These are phyloP conservation scores for Mycosarcoma maydis DNA, from an alignment of 1,284 basidiomycete genomes.

Conservation along the genomic window DNA sequence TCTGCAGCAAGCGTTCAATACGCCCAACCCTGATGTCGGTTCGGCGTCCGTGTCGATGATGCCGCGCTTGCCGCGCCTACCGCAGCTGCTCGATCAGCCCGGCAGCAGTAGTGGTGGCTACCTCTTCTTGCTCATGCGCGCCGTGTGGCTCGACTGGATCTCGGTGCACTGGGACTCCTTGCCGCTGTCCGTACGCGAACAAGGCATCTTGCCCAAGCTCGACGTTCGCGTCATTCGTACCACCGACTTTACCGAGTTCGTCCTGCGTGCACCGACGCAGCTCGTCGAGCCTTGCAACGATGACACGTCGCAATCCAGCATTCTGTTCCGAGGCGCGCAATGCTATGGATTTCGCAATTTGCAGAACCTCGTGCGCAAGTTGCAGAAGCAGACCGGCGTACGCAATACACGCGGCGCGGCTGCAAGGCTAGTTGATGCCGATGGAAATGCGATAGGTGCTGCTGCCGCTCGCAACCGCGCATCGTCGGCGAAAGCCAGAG, in stretches of 20 bases:
- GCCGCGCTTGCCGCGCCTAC: slow-evolving; percentile 70
- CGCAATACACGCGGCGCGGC: slow-evolving; percentile 44
- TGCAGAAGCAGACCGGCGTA: slow-evolving; percentile 72
- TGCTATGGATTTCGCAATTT: slow-evolving; percentile 98
- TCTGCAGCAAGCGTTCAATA: slow-evolving; percentile 21
- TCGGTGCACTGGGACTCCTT: slow-evolving; percentile 20
- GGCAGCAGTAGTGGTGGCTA: slow-evolving; percentile 95
- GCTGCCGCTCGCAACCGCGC: slow-evolving; percentile 1
- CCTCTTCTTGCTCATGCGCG: slow-evolving; percentile 72
- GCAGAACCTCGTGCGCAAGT: slow-evolving; percentile 93
- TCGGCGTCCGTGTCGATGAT: slow-evolving; percentile 1
- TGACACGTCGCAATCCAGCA: slow-evolving; percentile 26
- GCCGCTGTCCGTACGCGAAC: slow-evolving; percentile 7
- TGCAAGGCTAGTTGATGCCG: slow-evolving; percentile 34
- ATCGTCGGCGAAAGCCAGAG: slow-evolving; percentile 16
- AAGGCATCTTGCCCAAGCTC: slow-evolving; percentile 41
- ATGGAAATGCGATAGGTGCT: slow-evolving; percentile 18
- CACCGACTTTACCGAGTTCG: slow-evolving; percentile 75
- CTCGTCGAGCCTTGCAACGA: too few relatives aligned
- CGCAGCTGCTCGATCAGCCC: slow-evolving; percentile 79
- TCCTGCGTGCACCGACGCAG: slow-evolving; percentile 54
- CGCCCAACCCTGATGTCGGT: background rate
- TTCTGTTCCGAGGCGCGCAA: slow-evolving; percentile 89
- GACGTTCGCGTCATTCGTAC: slow-evolving; percentile 58
- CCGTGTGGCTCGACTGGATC: slow-evolving; percentile 53